phyloP scores from a whole-genome alignment of 768 basidiomycete genomes.

The Udeniomyces megalosporus region DNA sequence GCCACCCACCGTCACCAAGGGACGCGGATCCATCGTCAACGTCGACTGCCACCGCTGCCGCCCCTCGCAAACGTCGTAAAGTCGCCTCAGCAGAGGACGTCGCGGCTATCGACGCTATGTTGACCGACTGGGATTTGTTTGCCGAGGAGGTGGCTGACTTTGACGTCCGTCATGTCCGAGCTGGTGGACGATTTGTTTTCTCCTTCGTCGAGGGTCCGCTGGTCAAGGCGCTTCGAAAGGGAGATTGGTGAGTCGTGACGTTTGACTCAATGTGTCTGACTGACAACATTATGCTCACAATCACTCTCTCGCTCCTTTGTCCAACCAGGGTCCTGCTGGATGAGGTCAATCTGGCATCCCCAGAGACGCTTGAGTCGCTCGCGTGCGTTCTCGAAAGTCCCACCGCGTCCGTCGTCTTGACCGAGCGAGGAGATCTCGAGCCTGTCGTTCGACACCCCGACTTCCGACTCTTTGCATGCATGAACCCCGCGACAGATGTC shows the following conservation, averaged over 20 bases:
- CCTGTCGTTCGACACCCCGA: constrained; percentile 81
- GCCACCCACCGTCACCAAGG: neutral
- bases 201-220: constrained; percentile 90
- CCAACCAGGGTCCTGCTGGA: constrained; percentile 73
- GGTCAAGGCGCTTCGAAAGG: constrained; percentile 70
- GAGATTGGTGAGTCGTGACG: constrained; percentile 61
- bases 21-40: neutral
- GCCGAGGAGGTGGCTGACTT: constrained; percentile 57
- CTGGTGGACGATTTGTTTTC: constrained; percentile 79
- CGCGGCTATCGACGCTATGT: neutral
- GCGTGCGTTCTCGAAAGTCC: constrained; percentile 73
- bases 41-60: neutral
- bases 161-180: constrained; percentile 67
- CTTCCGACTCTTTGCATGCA: constrained; percentile 93
- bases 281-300: too few relatives aligned
- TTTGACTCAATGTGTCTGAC: neutral
- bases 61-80: constrained; percentile 14
- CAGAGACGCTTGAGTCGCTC: constrained; percentile 87
- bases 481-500: constrained; percentile 98
- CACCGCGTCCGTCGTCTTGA: constrained; percentile 73
- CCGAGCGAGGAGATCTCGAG: constrained; percentile 80
- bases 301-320: neutral
- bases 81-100: neutral
- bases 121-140: constrained; percentile 46
- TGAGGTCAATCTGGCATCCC: constrained; percentile 84